Evolutionary conservation across 2,329 filamentous ascomycete species (phyloP).

Genomic region (Grosmannia penicillata): DNA sequence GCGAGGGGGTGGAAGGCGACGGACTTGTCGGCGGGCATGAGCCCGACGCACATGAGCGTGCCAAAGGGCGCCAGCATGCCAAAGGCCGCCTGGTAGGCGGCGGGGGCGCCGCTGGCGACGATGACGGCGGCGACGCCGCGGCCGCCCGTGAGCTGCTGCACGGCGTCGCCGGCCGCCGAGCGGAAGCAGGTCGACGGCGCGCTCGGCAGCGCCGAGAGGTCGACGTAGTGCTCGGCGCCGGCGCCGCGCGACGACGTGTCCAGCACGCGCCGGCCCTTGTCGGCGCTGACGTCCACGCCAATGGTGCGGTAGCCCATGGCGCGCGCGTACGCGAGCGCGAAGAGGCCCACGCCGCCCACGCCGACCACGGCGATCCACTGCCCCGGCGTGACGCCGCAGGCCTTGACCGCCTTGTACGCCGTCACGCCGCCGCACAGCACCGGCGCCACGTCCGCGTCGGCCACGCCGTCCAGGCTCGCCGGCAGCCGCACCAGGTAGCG

Average conservation of each 20-base stretch:
- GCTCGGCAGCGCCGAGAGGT: constrained; percentile 12
- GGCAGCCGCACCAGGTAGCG: constrained; percentile 20
- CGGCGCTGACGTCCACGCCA: constrained; percentile 21
- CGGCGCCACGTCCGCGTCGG: constrained; percentile 23
- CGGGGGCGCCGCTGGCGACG: constrained; percentile 15
- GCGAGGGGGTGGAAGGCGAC: constrained; percentile 19
- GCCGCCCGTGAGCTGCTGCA: constrained; percentile 13
- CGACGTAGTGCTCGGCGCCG: constrained; percentile 24
- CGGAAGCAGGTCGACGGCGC: constrained; percentile 1
- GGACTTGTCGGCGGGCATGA: constrained; percentile 15
- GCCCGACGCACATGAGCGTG: constrained; percentile 23
- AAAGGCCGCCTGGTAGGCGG: constrained; percentile 20
- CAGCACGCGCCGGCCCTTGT: too few relatives aligned
- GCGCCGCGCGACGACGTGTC: too few relatives aligned
- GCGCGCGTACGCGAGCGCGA: constrained; percentile 23
- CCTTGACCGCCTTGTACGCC: constrained; percentile 25
- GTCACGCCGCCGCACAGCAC: constrained; percentile 28
- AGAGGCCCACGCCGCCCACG: constrained; percentile 22
- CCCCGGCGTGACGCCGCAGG: constrained; percentile 16
- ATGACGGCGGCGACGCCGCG: constrained; percentile 16
- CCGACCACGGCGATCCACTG: constrained; percentile 23
- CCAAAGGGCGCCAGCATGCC: constrained; percentile 22
- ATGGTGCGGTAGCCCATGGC: constrained; percentile 27
- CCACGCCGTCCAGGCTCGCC: constrained; percentile 13
- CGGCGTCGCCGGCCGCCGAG: constrained; percentile 12